Conservation (phyloP, 1,139 yeast genomes). For the Meyerozyma smithsonii region DNA sequence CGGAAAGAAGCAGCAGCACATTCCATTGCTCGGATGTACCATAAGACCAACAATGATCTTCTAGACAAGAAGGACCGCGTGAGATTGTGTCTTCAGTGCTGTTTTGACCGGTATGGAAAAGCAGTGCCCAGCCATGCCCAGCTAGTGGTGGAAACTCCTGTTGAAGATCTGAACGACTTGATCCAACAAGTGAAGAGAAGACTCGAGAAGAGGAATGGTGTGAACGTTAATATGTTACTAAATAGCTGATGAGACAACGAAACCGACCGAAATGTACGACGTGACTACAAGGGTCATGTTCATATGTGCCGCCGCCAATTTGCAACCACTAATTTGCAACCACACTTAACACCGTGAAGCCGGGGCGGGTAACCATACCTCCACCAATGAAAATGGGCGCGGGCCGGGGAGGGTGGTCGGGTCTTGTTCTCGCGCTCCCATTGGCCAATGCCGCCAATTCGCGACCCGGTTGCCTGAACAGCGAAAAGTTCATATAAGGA, state of each 20-base stretch:
- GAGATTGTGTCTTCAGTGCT: constrained; percentile 19
- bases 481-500: constrained; percentile 4
- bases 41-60: constrained; percentile 9
- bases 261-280: too few relatives aligned
- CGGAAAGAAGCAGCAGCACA: constrained; percentile 14
- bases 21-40: background rate
- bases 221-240: background rate
- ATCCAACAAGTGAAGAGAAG: constrained; percentile 2
- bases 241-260: too few relatives aligned
- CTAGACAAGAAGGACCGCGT: constrained; percentile 20
- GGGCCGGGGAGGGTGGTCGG: constrained; percentile 6
- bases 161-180: constrained; percentile 8
- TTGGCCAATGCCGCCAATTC: constrained; percentile 12
- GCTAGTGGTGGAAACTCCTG: constrained; percentile 1
- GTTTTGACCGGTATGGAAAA: constrained; percentile 10
- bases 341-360: background rate
- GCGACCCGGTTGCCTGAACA: constrained; percentile 3
- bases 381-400: constrained; percentile 14
- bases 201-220: background rate
- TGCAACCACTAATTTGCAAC: background rate
- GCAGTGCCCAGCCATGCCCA: constrained; percentile 5
- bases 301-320: too few relatives aligned
- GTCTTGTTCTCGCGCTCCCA: constrained; percentile 12
- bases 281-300: too few relatives aligned
- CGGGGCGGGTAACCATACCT: constrained; percentile 15